Percentiles rank a stretch among this genome's conserved stretches.
Conservation (phyloP, 2,329 filamentous ascomycete species). For the Cryphonectria nitschkei region DNA sequence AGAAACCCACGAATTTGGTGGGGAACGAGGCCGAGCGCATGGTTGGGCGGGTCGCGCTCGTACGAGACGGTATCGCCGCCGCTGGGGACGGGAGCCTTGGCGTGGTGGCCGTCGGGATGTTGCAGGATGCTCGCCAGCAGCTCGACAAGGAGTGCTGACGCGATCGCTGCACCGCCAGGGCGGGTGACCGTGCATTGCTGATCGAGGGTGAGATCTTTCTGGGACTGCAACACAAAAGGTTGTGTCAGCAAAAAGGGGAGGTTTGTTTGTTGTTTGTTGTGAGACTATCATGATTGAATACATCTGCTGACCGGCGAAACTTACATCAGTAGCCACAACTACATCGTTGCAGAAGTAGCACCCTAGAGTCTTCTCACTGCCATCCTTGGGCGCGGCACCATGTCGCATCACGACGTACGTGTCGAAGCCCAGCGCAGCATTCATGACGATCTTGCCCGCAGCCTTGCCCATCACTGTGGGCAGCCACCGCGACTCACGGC, state of each 20-base stretch:
- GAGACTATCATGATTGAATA: slow-evolving; percentile 1
- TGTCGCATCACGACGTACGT: slow-evolving; percentile 98
- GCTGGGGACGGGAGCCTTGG: slow-evolving; percentile 55
- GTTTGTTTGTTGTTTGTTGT: slow-evolving; percentile 32
- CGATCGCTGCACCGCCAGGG: slow-evolving; percentile 88
- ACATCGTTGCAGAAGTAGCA: slow-evolving; percentile 99
- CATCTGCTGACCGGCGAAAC: slow-evolving; percentile 41
- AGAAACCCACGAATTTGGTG: slow-evolving; percentile 82
- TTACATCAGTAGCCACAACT: slow-evolving; percentile 88
- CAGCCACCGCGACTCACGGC: slow-evolving; percentile 90
- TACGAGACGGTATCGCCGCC: slow-evolving; percentile 44
- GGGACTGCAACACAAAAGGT: slow-evolving; percentile 61
- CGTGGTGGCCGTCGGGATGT: slow-evolving; percentile 72
- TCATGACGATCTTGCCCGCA: slow-evolving; percentile 91
- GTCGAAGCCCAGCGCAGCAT: slow-evolving; percentile 94
- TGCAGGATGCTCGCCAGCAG: slow-evolving; percentile 86
- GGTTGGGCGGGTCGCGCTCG: slow-evolving; percentile 59
- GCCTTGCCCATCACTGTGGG: slow-evolving; percentile 96
- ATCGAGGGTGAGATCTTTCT: slow-evolving; percentile 93
- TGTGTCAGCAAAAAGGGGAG: background rate
- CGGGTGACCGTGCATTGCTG: slow-evolving; percentile 98
- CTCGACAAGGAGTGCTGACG: slow-evolving; percentile 88
- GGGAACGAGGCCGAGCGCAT: slow-evolving; percentile 71
- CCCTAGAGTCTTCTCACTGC: slow-evolving; percentile 71
- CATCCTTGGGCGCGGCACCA: slow-evolving; percentile 65